phyloP scores from a whole-genome alignment of 805 yeast species.

The Cyberlindnera galapagoensis region DNA sequence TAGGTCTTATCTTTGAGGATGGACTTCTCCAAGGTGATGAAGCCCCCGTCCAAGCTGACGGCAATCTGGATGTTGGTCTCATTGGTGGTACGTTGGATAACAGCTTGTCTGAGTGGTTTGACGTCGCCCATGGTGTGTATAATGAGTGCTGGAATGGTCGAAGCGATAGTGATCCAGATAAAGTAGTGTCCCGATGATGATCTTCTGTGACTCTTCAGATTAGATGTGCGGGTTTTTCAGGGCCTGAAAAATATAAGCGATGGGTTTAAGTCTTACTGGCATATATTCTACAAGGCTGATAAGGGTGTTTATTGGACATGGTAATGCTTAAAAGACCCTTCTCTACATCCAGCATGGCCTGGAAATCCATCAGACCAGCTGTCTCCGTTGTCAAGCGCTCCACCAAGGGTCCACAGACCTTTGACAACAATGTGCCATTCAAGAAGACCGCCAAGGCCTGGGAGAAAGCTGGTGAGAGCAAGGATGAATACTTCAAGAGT shows the following conservation, averaged over 20 bases:
- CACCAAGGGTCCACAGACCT: conserved; percentile 10
- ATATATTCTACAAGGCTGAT: no score
- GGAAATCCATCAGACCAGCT: conserved; percentile 14
- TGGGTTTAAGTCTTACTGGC: no score
- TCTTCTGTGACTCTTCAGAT: no score
- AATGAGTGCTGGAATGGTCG: not conserved
- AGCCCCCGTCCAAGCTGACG: conserved; percentile 79
- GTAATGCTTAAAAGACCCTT: conserved; percentile 4
- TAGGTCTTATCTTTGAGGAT: conserved; percentile 36
- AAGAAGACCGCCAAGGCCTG: conserved; percentile 48
- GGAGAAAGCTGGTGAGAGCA: conserved; percentile 55
- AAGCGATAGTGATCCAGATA: not conserved
- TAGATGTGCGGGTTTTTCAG: no score
- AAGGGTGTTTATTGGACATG: no score
- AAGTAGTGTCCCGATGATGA: not conserved
- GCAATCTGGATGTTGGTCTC: conserved; percentile 92
- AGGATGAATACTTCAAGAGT: conserved; percentile 53
- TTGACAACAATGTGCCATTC: conserved; percentile 41
- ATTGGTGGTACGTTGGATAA: conserved; percentile 62
- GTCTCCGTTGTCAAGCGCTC: conserved; percentile 5
- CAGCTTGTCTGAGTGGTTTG: conserved; percentile 27
- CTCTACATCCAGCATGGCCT: not conserved
- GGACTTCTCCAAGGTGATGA: conserved; percentile 54
- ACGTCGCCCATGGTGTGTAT: not conserved
- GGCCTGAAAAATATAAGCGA: no score